Evolutionary conservation across 352 stramenopile species (phyloP).

Genomic region (Synura sp.): DNA sequence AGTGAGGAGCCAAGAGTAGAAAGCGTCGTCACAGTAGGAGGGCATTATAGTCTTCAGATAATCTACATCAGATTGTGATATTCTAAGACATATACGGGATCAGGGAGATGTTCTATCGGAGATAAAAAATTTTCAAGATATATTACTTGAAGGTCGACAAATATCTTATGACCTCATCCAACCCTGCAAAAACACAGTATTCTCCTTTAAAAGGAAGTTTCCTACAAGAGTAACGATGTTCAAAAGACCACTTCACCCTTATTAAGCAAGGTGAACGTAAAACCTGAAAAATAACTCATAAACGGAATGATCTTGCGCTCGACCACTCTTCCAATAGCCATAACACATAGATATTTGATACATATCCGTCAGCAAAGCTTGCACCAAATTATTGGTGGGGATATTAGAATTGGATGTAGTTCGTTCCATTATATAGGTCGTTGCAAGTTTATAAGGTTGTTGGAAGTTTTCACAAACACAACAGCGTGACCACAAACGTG

Average conservation of each 20-base stretch:
- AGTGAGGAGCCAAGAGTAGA: conserved; percentile 88
- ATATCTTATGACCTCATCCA: conserved; percentile 84
- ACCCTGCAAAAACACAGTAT: conserved; percentile 87
- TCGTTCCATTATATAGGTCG: no score
- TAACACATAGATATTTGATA: conserved; percentile 91
- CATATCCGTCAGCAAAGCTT: conserved; percentile 94
- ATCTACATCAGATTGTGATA: conserved; percentile 15
- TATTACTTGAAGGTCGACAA: conserved; percentile 69
- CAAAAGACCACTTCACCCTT: no score
- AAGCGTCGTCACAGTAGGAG: conserved; percentile 80
- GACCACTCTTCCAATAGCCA: conserved; percentile 93
- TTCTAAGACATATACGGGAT: no score
- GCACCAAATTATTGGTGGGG: no score
- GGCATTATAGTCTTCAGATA: conserved; percentile 46
- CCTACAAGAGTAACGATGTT: no score
- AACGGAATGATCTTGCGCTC: conserved; percentile 77
- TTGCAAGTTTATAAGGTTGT: no score
- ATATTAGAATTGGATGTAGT: no score
- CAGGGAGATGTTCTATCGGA: neutral
- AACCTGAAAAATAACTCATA: conserved; percentile 98
- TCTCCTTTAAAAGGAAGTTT: conserved; percentile 98
- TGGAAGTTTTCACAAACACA: no score
- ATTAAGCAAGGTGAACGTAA: no score
- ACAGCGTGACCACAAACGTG: no score
- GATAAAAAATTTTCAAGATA: conserved; percentile 82